Conservation (phyloP, 2,329 filamentous ascomycete species). For the Fusarium goolgardi region DNA sequence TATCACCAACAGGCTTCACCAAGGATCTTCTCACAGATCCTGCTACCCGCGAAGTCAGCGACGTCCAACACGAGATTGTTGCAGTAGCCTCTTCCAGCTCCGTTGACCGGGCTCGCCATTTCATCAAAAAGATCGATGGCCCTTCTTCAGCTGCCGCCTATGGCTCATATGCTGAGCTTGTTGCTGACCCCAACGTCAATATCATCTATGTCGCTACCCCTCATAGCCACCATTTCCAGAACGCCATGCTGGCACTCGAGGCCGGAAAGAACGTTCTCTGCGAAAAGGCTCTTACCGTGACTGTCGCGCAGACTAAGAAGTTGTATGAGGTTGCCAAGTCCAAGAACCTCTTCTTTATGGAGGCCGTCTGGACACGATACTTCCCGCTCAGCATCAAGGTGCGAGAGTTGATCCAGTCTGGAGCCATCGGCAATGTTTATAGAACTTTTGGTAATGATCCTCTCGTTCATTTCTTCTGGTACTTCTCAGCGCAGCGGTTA, state of each 20-base stretch:
- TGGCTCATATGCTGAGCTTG: constrained; percentile 84
- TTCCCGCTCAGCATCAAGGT: constrained; percentile 85
- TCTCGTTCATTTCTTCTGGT: neutral
- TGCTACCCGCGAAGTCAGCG: constrained; percentile 72
- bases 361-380: constrained; percentile 90
- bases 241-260: constrained; percentile 84
- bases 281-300: constrained; percentile 91
- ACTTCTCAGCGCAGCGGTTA: neutral
- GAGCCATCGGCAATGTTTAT: constrained; percentile 70
- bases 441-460: constrained; percentile 63
- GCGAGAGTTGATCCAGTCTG: constrained; percentile 69
- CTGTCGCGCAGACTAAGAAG: constrained; percentile 78
- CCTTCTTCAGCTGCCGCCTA: constrained; percentile 77
- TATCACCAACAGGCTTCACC: constrained; percentile 66
- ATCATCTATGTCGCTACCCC: constrained; percentile 91
- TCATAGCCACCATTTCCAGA: constrained; percentile 93
- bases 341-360: constrained; percentile 83
- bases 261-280: constrained; percentile 90
- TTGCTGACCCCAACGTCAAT: constrained; percentile 81
- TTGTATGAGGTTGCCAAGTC: constrained; percentile 77
- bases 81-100: constrained; percentile 85
- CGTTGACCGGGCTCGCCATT: constrained; percentile 73
- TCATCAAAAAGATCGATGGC: constrained; percentile 77
- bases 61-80: constrained; percentile 80
- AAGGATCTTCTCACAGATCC: constrained; percentile 84